These are phyloP conservation scores for Huntiella omanensis DNA, from an alignment of 2,329 filamentous ascomycete genomes.

Conservation along the genomic window DNA sequence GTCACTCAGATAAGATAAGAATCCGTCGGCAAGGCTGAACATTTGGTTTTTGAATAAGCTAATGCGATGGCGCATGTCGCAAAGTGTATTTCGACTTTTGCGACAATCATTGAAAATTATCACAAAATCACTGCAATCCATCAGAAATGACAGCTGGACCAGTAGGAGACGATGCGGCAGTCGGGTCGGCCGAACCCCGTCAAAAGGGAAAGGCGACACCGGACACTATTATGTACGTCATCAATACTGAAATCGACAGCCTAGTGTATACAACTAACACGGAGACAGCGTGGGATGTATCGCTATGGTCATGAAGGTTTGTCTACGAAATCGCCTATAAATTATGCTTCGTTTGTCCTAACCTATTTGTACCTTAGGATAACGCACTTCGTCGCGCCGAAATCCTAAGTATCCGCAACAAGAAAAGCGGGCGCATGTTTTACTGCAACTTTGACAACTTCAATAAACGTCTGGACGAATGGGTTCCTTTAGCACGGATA, in stretches of 20 bases:
- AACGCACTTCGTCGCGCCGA: constrained; percentile 80
- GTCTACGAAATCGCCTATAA: background rate
- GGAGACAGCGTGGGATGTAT: constrained; percentile 33
- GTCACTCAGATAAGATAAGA: constrained; percentile 1
- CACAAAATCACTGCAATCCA: background rate
- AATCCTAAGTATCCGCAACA: constrained; percentile 83
- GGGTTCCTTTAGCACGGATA: constrained; percentile 67
- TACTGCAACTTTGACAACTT: constrained; percentile 98
- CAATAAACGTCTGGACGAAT: constrained; percentile 75
- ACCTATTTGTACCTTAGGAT: constrained; percentile 25
- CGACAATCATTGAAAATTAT: background rate
- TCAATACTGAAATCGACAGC: background rate
- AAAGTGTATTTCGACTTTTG: background rate
- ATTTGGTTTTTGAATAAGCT: background rate
- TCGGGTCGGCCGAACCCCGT: constrained; percentile 37
- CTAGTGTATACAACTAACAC: background rate
- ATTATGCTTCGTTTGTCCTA: background rate
- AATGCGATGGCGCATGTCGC: background rate
- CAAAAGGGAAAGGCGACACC: constrained; percentile 70
- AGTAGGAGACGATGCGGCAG: constrained; percentile 30
- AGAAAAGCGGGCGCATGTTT: constrained; percentile 72
- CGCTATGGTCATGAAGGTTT: constrained; percentile 35
- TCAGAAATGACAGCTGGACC: constrained; percentile 5
- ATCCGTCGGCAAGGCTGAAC: constrained; percentile 1
- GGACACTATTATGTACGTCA: constrained; percentile 52